Base-by-base conservation (phyloP, 2,329 filamentous ascomycete species). In the Venturia nashicola region DNA sequence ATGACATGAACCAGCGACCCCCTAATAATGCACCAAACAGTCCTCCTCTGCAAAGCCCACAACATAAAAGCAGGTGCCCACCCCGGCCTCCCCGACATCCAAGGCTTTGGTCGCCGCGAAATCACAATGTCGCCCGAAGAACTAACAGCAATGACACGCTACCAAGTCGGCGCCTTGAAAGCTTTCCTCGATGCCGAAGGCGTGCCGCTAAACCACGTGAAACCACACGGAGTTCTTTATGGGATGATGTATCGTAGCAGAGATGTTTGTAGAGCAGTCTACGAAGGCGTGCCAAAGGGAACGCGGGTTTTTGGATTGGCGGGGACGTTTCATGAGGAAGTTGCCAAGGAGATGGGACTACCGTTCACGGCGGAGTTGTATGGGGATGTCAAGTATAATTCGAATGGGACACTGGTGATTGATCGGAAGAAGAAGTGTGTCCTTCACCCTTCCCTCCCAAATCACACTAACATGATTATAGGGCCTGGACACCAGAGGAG, bases 111-210 rank as follows among this genome's bases (percentile, higher is more conserved):
- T 2, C 76, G 85, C 1, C 78, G 85, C 20, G 80, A 83, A 66
- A 86, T 88, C 71, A 80, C 82, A 55, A 77, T 87, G 68, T 74
- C 77, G 0, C 77, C 81, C 0, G 80, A 82, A 20, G 83, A 86
- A 67, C 74, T 83, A 66, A 82, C 81, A 1, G 82, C 83, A 8
- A 80, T 82, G 66, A 77, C 82, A 0, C 72, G 84, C 40, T 88
- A 87, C 71, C 85, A 87, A 69, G 79, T 88, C 42, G 85, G 85
- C 1, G 83, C 85, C 0, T 74, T 87, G 1, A 80, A 83, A 66
- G 84, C 75, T 0, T 83, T 87, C 66, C 74, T 87, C 2, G 79
- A 83, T 42, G 78, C 78, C 0, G 84, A 86, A 68, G 78, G 76
- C 16, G 72, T 86, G 7, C 73, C 76, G 16, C 71, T 88, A 34